These are phyloP conservation scores for Graphilbum sp. DNA, from an alignment of 2,329 filamentous ascomycete species.

Conservation along the genomic window DNA sequence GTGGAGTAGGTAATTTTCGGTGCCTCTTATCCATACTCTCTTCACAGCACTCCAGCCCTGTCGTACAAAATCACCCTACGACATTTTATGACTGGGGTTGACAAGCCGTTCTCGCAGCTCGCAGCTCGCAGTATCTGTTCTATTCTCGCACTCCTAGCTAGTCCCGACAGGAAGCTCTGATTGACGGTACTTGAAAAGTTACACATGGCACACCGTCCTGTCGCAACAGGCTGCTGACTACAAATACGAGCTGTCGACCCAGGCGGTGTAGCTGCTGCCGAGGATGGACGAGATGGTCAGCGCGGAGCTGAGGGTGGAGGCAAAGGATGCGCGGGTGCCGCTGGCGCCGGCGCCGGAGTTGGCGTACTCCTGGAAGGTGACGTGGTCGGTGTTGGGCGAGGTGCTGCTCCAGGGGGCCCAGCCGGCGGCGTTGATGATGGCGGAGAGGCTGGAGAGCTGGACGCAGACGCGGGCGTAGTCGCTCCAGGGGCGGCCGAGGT, in stretches of 20 bases:
- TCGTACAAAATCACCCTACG: no score
- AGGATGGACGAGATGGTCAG: conserved; percentile 18
- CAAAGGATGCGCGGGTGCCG: conserved; percentile 31
- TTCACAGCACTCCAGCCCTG: no score
- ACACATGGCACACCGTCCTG: no score
- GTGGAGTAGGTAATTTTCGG: no score
- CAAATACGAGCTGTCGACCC: conserved; percentile 4
- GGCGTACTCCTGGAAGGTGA: conserved; percentile 30
- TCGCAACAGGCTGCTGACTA: neutral
- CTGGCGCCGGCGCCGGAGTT: conserved; percentile 41
- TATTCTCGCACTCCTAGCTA: no score
- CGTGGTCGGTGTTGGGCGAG: conserved; percentile 15
- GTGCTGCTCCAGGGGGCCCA: conserved; percentile 28
- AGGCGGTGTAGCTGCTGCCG: conserved; percentile 12
- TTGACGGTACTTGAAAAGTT: no score
- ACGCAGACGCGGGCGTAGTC: conserved; percentile 29
- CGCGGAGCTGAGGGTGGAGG: conserved; percentile 17
- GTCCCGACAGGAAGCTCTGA: no score
- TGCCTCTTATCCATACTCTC: no score
- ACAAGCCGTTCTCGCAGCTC: no score
- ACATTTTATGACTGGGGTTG: no score
- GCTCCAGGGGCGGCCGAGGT: conserved; percentile 33
- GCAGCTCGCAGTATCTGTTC: no score
- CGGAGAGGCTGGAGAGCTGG: conserved; percentile 30
- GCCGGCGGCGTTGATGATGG: conserved; percentile 41